Percentiles rank a stretch among this genome's conserved stretches.
These are phyloP conservation scores for Chrysoporthe puriensis DNA, from an alignment of 2,329 filamentous ascomycete species.

Conservation along the genomic window DNA sequence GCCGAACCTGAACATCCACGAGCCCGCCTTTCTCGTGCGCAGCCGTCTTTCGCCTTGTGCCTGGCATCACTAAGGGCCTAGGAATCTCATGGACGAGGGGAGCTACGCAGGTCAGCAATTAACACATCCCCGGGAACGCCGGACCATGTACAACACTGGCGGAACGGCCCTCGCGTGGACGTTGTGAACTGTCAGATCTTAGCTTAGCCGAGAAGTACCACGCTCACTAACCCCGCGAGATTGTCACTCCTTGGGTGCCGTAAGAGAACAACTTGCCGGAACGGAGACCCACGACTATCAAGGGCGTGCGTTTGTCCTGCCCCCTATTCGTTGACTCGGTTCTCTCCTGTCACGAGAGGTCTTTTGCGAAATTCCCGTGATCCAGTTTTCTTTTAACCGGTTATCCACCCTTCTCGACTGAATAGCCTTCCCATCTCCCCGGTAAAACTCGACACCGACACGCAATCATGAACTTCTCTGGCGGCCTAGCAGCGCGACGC, in stretches of 20 bases:
- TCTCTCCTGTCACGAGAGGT: slow-evolving; percentile 2
- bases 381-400: slow-evolving; percentile 17
- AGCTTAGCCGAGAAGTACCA: slow-evolving; percentile 11
- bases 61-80: slow-evolving; percentile 3
- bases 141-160: slow-evolving; percentile 16
- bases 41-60: no score
- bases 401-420: neutral
- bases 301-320: neutral
- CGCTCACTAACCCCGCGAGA: neutral
- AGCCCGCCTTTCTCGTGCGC: neutral
- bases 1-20: neutral
- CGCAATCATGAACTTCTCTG: neutral
- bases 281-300: no score
- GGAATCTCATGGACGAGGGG: slow-evolving; percentile 1
- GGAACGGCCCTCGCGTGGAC: slow-evolving; percentile 23
- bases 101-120: slow-evolving; percentile 3
- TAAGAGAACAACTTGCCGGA: slow-evolving; percentile 8
- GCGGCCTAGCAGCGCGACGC: neutral
- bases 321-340: neutral
- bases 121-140: slow-evolving; percentile 1
- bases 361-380: slow-evolving; percentile 15
- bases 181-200: slow-evolving; percentile 22
- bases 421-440: neutral
- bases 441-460: neutral
- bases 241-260: neutral